Evolutionary conservation across 140 eudicot genomes (phyloP), one percentile per base, ranked within the genome.

Genomic region (Bidens hawaiensis): DNA sequence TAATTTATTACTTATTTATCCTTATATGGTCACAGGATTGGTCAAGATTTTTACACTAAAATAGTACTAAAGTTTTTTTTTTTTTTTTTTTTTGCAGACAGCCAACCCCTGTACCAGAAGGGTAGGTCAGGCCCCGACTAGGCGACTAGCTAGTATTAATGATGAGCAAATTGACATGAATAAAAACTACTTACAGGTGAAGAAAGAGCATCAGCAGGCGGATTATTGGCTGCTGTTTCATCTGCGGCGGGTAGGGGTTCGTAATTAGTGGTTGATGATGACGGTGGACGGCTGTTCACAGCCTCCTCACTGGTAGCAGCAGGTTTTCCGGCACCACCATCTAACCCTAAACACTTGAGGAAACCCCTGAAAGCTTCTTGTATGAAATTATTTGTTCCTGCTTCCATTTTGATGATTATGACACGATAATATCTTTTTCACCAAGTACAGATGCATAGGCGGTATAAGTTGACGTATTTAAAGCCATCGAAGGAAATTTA

Each of bases 331-430:
- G 30, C 69, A 5, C 26, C 36, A 36, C 68, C 53, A 23, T 61
- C 69, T 28, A 70, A 36, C 47, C 76, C 76, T 60, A 70, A 60
- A 50, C 76, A 70, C 45, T 4, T 60, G 0, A 70, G 25, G 50
- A 70, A 25, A 38, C 55, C 63, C 26, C 10, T 25, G 11, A 36
- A 70, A 36, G 63, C 56, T 24, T 49, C 55, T 62, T 70, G 54
- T 2, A 70, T 22, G 73, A 17, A 56, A 67, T n/a, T n/a, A n/a
- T 15, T 10, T 0, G 15, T 48, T 4, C 17, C 68, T 21, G 28
- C 43, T 50, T 48, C 75, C 76, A 70, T 70, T 22, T 31, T 0
- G 27, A 55, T 25, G n/a, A 24, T 16, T 40, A 22, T 2, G 5
- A 19, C 2, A n/a, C 24, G 22, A 18, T 4, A 11, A 40, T 12